Percentiles rank a stretch among this genome's conserved stretches.
Evolutionary conservation across 148 eudicot species (phyloP).

Genomic region (Chenopodium album): DNA sequence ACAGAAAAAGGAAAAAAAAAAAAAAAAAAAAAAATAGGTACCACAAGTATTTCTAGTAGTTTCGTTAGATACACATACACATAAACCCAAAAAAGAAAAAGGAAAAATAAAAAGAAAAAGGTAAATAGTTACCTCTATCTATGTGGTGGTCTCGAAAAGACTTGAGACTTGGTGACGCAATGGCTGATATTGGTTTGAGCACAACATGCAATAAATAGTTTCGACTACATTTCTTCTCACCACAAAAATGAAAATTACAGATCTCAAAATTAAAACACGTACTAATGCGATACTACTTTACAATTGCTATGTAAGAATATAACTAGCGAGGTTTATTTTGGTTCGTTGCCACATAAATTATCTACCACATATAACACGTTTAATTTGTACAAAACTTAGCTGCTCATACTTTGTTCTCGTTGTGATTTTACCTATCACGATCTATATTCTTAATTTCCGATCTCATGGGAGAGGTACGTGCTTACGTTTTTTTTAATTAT

Average conservation of each 20-base stretch:
- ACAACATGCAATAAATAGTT: not conserved
- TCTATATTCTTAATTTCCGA: too few relatives aligned
- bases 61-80: not conserved
- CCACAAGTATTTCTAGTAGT: not conserved
- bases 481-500: not conserved
- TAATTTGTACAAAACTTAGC: too few relatives aligned
- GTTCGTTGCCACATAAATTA: not conserved
- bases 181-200: not conserved
- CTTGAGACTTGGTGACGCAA: not conserved
- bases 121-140: not conserved
- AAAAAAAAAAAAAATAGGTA: not conserved
- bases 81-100: not conserved
- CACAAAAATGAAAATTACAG: not conserved
- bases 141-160: not conserved
- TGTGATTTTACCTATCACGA: too few relatives aligned
- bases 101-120: not conserved
- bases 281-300: too few relatives aligned
- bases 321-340: too few relatives aligned
- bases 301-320: too few relatives aligned
- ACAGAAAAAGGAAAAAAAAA: not conserved
- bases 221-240: too few relatives aligned
- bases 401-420: too few relatives aligned
- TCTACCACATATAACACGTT: not conserved
- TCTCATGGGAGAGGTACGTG: conserved; percentile 8
- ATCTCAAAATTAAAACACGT: too few relatives aligned